Evolutionary conservation across 2,329 filamentous ascomycete genomes (phyloP).

Genomic region (Aspergillus candidus): DNA sequence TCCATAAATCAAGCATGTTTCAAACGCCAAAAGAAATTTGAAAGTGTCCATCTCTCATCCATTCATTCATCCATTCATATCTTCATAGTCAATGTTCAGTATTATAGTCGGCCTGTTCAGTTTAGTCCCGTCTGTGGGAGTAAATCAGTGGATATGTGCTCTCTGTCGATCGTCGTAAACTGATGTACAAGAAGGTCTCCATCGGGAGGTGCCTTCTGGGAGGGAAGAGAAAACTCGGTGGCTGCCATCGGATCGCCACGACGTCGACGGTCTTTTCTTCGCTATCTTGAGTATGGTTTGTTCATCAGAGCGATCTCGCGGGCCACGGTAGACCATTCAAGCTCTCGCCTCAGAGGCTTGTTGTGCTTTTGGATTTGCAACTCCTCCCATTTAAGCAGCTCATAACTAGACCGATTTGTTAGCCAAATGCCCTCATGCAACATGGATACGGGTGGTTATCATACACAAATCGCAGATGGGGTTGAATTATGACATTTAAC

Average conservation of each 20-base stretch:
- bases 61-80: background rate
- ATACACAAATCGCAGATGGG: conserved; percentile 83
- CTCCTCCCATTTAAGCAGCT: conserved; percentile 95
- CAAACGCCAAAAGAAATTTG: background rate
- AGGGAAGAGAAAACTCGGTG: too few relatives aligned
- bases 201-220: too few relatives aligned
- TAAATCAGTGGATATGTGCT: too few relatives aligned
- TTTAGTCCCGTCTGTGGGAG: too few relatives aligned
- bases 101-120: background rate
- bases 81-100: background rate
- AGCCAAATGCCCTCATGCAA: conserved; percentile 4
- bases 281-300: conserved; percentile 73
- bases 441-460: conserved; percentile 5
- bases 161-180: too few relatives aligned
- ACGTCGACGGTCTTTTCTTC: background rate
- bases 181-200: too few relatives aligned
- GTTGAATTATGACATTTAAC: conserved; percentile 96
- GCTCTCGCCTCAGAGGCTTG: conserved; percentile 60
- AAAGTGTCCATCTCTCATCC: background rate
- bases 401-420: conserved; percentile 48
- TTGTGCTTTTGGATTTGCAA: conserved; percentile 53
- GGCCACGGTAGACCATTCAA: conserved; percentile 86
- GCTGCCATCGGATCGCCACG: too few relatives aligned
- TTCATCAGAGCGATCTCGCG: conserved; percentile 95
- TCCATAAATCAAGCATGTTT: background rate